Base-by-base conservation (phyloP, 23 red algal genomes). In the Gracilaria vermiculophylla region DNA sequence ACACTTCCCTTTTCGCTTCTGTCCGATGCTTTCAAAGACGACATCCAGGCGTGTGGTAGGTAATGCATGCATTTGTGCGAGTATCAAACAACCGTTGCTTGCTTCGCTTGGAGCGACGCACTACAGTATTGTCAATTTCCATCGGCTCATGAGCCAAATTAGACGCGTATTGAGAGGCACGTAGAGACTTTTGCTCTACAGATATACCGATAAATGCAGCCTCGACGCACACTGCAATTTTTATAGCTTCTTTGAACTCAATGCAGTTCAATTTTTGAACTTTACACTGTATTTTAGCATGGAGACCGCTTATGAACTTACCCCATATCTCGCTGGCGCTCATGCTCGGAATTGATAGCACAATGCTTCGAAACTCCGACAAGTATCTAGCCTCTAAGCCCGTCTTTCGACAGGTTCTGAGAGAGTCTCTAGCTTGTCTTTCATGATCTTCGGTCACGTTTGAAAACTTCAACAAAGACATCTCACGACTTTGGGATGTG, bases 21-120 rank as follows among this genome's bases (percentile, higher is more conserved):
- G 43, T 47, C 43, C 43, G 43, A 12, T 47, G 43, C 12, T 47
- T 47, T 5, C 12, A 47, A 12, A 12, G 43, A 47, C 43, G 43
- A 47, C 43, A 47, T 47, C 43, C 43, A 5, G 43, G 43, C 43
- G 5, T 47, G 12, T 47, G 43, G 43, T 12, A 82, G 27, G 57
- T 65, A 57, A 82, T 62, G 37, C 77, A 82, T 41, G 51, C 51
- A 39, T 82, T 82, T 9, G 34, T 61, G 33, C 40, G 44, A 28
- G 34, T 48, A 23, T 73, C 20, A 24, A 6, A 12, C 21, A 43
- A 33, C 9, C 44, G 67, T 13, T 73, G 67, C 9, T 43, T 43
- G 67, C 21, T n/a, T 47, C 23, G n/a, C n/a, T 20, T 3, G 37
- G 42, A 20, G 9, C 6, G 4, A 9, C 6, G 15, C 8, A 11